These are phyloP conservation scores for Leishmania tropica DNA, from an alignment of 208 protist genomes.

Conservation along the genomic window DNA sequence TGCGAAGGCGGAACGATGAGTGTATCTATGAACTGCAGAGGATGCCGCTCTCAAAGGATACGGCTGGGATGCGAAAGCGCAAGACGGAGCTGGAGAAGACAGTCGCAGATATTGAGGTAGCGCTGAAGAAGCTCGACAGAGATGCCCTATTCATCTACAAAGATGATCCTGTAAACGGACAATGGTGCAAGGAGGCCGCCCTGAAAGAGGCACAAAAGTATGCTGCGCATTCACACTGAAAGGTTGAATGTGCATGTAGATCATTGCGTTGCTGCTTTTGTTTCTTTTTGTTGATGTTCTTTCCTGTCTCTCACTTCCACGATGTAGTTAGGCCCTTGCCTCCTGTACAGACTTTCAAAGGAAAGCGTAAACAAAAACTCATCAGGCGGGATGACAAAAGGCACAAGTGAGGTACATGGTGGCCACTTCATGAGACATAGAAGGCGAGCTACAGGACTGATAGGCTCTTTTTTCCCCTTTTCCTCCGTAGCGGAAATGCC, in stretches of 20 bases:
- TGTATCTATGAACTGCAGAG: slow-evolving; percentile 63
- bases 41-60: slow-evolving; percentile 89
- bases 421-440: neutral
- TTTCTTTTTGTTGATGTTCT: neutral
- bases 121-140: slow-evolving; percentile 80
- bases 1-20: slow-evolving; percentile 56
- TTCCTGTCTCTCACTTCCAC: neutral
- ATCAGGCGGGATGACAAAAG: neutral
- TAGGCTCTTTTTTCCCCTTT: neutral
- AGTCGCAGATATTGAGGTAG: slow-evolving; percentile 78
- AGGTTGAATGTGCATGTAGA: neutral
- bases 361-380: neutral
- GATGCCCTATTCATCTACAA: slow-evolving; percentile 91
- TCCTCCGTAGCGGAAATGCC: neutral
- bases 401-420: neutral
- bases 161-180: slow-evolving; percentile 75
- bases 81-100: slow-evolving; percentile 70
- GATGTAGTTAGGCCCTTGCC: slow-evolving; percentile 3
- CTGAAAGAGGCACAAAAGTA: slow-evolving; percentile 72
- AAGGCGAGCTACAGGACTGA: neutral
- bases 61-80: slow-evolving; percentile 55
- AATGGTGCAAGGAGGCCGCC: slow-evolving; percentile 79
- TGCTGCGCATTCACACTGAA: slow-evolving; percentile 21
- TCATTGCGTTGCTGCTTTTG: neutral
- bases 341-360: neutral